Evolutionary conservation across 164 flowering plant species (phyloP), one percentile per base, ranked within the genome.

Genomic region (Magnolia kwangsiensis): DNA sequence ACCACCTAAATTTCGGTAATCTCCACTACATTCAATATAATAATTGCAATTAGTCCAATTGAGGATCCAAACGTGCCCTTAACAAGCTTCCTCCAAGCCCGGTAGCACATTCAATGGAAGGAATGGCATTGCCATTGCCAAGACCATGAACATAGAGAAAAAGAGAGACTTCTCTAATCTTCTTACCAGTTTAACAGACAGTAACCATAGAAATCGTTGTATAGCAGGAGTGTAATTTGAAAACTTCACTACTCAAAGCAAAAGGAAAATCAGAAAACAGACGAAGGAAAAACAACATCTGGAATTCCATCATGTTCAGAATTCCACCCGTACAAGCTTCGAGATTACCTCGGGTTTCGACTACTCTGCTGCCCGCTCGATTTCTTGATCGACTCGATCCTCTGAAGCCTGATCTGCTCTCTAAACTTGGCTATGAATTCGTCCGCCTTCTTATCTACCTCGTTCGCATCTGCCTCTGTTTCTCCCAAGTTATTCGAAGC

Each of bases 371-470:
- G 73, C 4, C 72, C 55, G 16, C 59, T 69, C 0, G 78, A 29
- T 69, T 29, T 75, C 73, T 77, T 72, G 74, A 77, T 71, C 1
- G 93, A 88, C 63, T 90, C 95, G 45, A 88, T 85, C 79, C 91
- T 90, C 77, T 95, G 98, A 67, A 93, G 95, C 82, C 98, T 85
- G 75, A 95, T 95, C 74, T 93, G 98, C 89, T 95, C 98, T 64
- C 94, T 93, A 79, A 95, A 92, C 80, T 92, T 93, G 63, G 98
- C 98, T 76, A 93, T 93, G 83, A 95, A 95, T 79, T 95, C 98
- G 74, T 83, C 96, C 21, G 98, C 98, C 78, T 95, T 93, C 89
- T 87, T 90, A 75, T 95, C 97, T 31, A 95, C 97, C 75, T 82
- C 84, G 63, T 78, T 78, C 2, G 71, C 51, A 77, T 88, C 91